Evolutionary conservation across 306 rosid species (phyloP).

Genomic region (Benincasa hispida): DNA sequence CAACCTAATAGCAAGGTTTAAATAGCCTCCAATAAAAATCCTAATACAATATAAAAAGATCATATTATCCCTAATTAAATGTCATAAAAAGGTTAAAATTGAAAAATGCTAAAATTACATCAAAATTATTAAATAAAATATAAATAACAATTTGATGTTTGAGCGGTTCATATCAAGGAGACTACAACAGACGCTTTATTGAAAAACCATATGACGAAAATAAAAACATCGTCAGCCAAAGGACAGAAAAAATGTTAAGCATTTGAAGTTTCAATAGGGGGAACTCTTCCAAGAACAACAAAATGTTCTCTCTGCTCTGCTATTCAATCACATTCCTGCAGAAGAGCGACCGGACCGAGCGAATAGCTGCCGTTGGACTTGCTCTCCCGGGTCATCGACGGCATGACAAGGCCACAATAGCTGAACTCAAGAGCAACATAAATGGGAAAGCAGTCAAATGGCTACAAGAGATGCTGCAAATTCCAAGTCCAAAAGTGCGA

Average conservation of each 20-base stretch:
- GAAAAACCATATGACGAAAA: not conserved
- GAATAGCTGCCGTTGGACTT: not conserved
- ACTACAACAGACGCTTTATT: not conserved
- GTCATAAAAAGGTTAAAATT: too few species aligned
- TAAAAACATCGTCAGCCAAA: not conserved
- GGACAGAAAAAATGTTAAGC: not conserved
- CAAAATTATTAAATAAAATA: too few species aligned
- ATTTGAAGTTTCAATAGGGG: conserved; percentile 3
- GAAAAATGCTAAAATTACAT: too few species aligned
- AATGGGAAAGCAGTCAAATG: not conserved
- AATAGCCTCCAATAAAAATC: too few species aligned
- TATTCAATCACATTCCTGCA: not conserved
- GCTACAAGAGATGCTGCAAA: not conserved
- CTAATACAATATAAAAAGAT: too few species aligned
- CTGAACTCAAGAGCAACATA: not conserved
- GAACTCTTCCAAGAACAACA: conserved; percentile 2
- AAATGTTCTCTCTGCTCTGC: not conserved
- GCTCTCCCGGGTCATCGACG: not conserved
- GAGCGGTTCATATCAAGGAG: too few species aligned
- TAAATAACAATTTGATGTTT: too few species aligned
- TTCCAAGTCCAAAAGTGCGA: not conserved
- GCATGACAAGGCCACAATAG: not conserved
- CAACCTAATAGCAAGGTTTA: too few species aligned
- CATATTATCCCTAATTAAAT: too few species aligned
- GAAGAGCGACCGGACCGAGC: not conserved